phyloP scores from a whole-genome alignment of 345 rosid species.

The Arabis alpina region DNA sequence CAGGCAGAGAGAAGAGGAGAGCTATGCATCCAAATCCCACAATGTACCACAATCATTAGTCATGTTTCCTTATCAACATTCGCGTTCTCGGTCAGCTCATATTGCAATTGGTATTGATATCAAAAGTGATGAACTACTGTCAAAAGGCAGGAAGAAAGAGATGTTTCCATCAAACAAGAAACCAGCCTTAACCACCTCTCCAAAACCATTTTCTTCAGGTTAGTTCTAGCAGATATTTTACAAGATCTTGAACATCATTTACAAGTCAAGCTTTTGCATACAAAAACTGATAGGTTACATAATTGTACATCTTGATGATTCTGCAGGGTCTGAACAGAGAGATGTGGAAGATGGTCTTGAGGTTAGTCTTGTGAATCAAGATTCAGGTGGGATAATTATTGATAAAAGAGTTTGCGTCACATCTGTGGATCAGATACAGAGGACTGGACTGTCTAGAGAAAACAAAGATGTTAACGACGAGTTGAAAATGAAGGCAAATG shows the following conservation, averaged over 20 bases:
- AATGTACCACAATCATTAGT: conserved; percentile 32
- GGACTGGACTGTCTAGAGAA: conserved; percentile 70
- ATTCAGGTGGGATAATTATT: conserved; percentile 44
- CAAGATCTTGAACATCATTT: conserved; percentile 3
- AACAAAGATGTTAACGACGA: conserved; percentile 68
- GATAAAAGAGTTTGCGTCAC: conserved; percentile 33
- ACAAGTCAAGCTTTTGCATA: conserved; percentile 1
- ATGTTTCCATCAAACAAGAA: conserved; percentile 45
- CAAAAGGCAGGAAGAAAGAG: conserved; percentile 40
- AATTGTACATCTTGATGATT: neutral
- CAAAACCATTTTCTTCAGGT: conserved; percentile 54
- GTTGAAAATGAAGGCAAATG: conserved; percentile 72
- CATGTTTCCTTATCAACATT: conserved; percentile 54
- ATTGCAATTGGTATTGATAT: conserved; percentile 31
- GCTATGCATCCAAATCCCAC: conserved; percentile 45
- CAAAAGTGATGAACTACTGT: conserved; percentile 47
- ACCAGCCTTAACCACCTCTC: conserved; percentile 46
- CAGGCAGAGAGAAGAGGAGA: conserved; percentile 61
- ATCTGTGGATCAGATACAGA: conserved; percentile 59
- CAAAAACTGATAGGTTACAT: neutral
- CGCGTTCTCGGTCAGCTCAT: conserved; percentile 63
- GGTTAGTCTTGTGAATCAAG: conserved; percentile 46
- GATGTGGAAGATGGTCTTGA: conserved; percentile 55
- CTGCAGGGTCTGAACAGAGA: conserved; percentile 54
- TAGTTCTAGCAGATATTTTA: neutral